These are phyloP conservation scores for Pseudocercospora pini-densiflorae DNA, from an alignment of 2,329 filamentous ascomycete genomes.

Conservation along the genomic window DNA sequence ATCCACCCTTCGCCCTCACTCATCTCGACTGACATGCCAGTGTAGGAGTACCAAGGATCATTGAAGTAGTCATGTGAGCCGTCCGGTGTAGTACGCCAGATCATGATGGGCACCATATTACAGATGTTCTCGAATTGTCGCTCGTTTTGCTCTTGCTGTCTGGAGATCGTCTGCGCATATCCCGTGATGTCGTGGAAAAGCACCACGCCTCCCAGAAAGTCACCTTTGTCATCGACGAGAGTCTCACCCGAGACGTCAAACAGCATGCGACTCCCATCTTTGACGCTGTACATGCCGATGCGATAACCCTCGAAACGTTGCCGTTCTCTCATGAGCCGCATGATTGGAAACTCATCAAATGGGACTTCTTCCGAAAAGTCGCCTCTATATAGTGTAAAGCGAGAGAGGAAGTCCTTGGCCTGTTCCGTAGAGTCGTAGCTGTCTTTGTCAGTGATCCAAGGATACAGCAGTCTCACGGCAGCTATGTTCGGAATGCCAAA, in stretches of 20 bases:
- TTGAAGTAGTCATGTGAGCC: conserved; percentile 74
- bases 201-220: conserved; percentile 74
- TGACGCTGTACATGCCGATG: conserved; percentile 66
- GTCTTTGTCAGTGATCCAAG: conserved; percentile 39
- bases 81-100: conserved; percentile 72
- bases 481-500: conserved; percentile 75
- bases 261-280: conserved; percentile 57
- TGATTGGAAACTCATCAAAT: conserved; percentile 68
- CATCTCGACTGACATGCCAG: conserved; percentile 66
- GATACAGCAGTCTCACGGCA: conserved; percentile 48
- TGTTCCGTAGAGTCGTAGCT: conserved; percentile 44
- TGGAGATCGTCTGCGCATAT: conserved; percentile 70
- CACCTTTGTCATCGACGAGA: conserved; percentile 68
- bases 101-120: conserved; percentile 62
- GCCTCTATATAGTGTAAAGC: conserved; percentile 67
- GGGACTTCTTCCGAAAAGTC: conserved; percentile 66
- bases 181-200: conserved; percentile 74
- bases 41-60: conserved; percentile 79
- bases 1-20: conserved; percentile 68
- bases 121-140: conserved; percentile 76
- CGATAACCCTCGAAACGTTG: conserved; percentile 63
- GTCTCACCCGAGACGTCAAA: conserved; percentile 71
- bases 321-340: conserved; percentile 65
- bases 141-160: conserved; percentile 72
- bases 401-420: conserved; percentile 57